Evolutionary conservation across 352 stramenopile species (phyloP).

Genomic region (Pythium volutum): DNA sequence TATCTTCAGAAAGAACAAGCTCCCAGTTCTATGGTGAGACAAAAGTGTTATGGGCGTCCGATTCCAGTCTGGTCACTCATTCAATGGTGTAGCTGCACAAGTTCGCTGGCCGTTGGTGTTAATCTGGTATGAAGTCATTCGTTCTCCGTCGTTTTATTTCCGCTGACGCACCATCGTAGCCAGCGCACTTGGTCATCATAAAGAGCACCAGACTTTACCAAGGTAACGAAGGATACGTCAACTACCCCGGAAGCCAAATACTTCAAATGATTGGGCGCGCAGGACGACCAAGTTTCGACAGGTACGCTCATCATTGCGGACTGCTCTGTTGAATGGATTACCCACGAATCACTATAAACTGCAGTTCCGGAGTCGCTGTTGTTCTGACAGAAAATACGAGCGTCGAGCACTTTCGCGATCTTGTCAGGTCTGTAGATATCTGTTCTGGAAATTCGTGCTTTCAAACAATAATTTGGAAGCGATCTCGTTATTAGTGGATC

Average conservation of each 20-base stretch:
- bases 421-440: neutral
- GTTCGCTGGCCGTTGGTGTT: slow-evolving; percentile 36
- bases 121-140: slow-evolving; percentile 31
- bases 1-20: slow-evolving; percentile 27
- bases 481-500: neutral
- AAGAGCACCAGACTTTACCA: slow-evolving; percentile 40
- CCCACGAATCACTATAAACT: slow-evolving; percentile 4
- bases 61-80: neutral
- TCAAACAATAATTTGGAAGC: neutral
- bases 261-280: slow-evolving; percentile 47
- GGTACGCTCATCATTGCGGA: slow-evolving; percentile 8
- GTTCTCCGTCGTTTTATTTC: neutral
- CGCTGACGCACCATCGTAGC: slow-evolving; percentile 15
- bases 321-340: slow-evolving; percentile 21
- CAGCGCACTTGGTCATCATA: slow-evolving; percentile 39
- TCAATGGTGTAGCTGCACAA: slow-evolving; percentile 29
- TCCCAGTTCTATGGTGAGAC: slow-evolving; percentile 36
- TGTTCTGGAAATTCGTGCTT: neutral
- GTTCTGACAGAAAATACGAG: slow-evolving; percentile 3
- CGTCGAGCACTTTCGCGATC: neutral
- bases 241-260: slow-evolving; percentile 28
- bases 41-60: neutral
- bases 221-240: slow-evolving; percentile 23
- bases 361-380: slow-evolving; percentile 9
- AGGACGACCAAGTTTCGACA: slow-evolving; percentile 32